phyloP scores from a whole-genome alignment of 228 moss, liverwort and hornwort genomes.

The Sphagnum magellanicum region DNA sequence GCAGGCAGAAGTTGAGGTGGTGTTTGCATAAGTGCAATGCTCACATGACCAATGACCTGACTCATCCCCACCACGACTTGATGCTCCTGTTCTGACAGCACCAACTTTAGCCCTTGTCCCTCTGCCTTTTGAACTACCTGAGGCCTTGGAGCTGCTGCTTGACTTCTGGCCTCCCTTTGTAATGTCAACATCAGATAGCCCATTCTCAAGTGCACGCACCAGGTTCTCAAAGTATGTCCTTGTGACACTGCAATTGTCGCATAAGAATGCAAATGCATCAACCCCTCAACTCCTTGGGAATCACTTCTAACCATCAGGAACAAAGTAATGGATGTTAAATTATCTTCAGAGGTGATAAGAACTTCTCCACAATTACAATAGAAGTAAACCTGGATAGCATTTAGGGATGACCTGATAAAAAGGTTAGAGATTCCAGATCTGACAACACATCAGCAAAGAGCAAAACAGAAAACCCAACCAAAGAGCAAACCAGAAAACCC shows the following conservation, averaged over 20 bases:
- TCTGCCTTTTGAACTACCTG: slow-evolving; percentile 57
- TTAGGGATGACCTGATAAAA: too few species aligned
- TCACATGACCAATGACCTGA: slow-evolving; percentile 61
- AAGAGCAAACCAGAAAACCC: too few species aligned
- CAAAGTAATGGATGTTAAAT: too few species aligned
- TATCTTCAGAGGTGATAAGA: too few species aligned
- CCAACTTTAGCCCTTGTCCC: slow-evolving; percentile 37
- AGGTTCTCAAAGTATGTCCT: slow-evolving; percentile 97
- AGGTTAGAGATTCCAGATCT: too few species aligned
- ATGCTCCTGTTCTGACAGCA: slow-evolving; percentile 31
- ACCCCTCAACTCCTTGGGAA: background rate
- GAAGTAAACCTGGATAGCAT: too few species aligned
- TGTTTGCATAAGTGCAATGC: slow-evolving; percentile 63
- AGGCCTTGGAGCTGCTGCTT: slow-evolving; percentile 72
- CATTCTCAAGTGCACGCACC: slow-evolving; percentile 82
- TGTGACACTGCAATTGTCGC: slow-evolving; percentile 48
- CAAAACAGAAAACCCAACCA: too few species aligned
- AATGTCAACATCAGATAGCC: slow-evolving; percentile 78
- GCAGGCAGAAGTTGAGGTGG: slow-evolving; percentile 41
- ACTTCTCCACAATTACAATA: too few species aligned
- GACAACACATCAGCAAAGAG: too few species aligned
- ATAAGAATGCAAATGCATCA: slow-evolving; percentile 1
- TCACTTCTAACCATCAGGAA: too few species aligned
- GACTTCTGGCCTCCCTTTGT: slow-evolving; percentile 56
- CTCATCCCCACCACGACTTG: slow-evolving; percentile 49